A percentile compares a stretch with the other conserved stretches of the same genome.
Conservation (phyloP, 306 rosid species). For the Spatholobus suberectus region DNA sequence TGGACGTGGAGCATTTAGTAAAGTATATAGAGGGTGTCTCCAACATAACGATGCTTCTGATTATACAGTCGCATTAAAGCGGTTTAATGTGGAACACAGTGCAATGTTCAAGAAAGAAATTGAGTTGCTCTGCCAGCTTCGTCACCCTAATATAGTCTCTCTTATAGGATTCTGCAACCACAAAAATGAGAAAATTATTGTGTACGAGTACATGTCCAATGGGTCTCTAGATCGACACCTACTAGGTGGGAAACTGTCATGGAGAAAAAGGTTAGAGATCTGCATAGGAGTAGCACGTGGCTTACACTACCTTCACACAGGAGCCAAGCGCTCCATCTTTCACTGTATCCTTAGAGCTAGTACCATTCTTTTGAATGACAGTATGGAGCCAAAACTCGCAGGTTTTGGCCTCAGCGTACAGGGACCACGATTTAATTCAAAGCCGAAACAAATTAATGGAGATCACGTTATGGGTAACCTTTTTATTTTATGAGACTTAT, state of each 20-base stretch:
- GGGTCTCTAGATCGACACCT: background rate
- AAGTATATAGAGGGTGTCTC: constrained; percentile 2
- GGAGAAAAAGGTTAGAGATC: constrained; percentile 21
- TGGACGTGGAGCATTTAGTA: background rate
- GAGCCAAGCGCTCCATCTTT: constrained; percentile 29
- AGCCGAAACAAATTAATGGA: background rate
- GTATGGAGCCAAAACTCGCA: constrained; percentile 2
- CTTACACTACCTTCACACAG: constrained; percentile 38
- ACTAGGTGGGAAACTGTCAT: background rate
- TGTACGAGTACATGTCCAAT: constrained; percentile 24
- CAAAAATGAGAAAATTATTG: constrained; percentile 1
- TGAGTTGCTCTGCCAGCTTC: constrained; percentile 33
- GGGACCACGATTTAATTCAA: background rate
- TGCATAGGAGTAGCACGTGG: constrained; percentile 16
- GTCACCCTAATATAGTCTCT: constrained; percentile 7
- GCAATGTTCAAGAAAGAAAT: background rate
- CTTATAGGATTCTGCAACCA: constrained; percentile 31
- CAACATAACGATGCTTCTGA: background rate
- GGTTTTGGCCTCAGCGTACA: background rate
- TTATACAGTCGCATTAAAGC: background rate
- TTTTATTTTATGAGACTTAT: background rate
- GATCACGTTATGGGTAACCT: background rate
- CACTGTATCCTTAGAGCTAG: background rate
- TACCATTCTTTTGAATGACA: background rate
- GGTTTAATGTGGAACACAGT: background rate